Evolutionary conservation across 345 rosid species (phyloP), one percentile per base, ranked within the genome.

Genomic region (Populus davidiana): DNA sequence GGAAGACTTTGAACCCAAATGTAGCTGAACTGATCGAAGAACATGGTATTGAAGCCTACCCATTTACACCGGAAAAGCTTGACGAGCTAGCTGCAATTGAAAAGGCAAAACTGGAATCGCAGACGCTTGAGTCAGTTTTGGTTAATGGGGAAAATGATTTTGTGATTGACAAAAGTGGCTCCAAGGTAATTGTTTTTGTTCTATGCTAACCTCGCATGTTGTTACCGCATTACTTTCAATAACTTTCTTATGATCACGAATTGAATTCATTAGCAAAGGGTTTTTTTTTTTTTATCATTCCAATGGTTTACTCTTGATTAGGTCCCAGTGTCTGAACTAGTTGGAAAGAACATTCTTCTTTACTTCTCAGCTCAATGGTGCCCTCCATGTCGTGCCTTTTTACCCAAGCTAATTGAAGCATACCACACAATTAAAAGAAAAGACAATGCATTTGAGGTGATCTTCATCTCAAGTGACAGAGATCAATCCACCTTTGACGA

Each of bases 321-420:
- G 94, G 86, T 94, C 50, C 85, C 81, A 3, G 86, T 89, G 63
- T 79, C 90, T 8, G 89, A 83, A 33, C 86, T 91, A 64, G 91
- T 81, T 63, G 94, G 97, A 59, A 94, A 88, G 86, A 83, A 80
- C 83, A 84, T 88, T 75, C 88, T 91, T 25, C 80, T 94, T 50
- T 90, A 89, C 81, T 91, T 91, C 87, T 92, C 97, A 71, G 92
- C 93, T 1, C 89, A 89, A 72, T 87, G 97, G 93, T 90, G 89
- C 67, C 85, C 86, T 35, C 90, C 91, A 5, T 91, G 90, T 62
- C 88, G 87, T 9, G 90, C 84, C 16, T 92, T 92, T 83, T 76
- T 89, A 21, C 93, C 93, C 25, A 87, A 85, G 71, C 91, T 91
- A 35, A 83, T 86, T 23, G 84, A 90, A 81, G 86, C 85, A 23